Evolutionary conservation across 2,329 filamentous ascomycete species (phyloP), one percentile per base, ranked within the genome.

Genomic region (Epichloe scottii): DNA sequence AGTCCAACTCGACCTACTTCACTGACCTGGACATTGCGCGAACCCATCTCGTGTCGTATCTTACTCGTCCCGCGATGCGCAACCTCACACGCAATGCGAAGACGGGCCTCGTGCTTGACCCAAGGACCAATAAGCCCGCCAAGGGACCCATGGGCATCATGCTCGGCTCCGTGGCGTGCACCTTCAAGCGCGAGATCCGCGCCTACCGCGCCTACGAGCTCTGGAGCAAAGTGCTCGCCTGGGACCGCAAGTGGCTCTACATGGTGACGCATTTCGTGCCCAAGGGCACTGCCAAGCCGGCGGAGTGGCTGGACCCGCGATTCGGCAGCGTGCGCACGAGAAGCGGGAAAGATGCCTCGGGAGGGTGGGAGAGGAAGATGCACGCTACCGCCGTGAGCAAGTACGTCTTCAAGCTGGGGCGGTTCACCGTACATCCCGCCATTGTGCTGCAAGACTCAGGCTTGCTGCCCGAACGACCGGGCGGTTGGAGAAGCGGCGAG

Each of bases 1-100:
- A 90, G 65, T 83, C 82, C 55, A 88, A 89, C 71, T 81, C 79
- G 59, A 95, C 89, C 33, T 95, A 94, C 72, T 95, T 95, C 64
- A 74, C 82, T 57, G 89, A 95, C 67, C 81, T 94, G 57, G 89
- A 95, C 67, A 78, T 91, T 53, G 81, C 85, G 39, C 85, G 93
- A 51, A 86, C 86, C 0, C 87, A 94, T 56, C 79, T 93, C 8
- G 81, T 94, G 49, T 84, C 82, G 46, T 79, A 82, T 57, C 70
- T 90, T 2, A 71, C 84, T 49, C 77, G 75, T 19, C 74, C 77
- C 0, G 56, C 45, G n/a, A 49, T 58, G 47, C 52, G 50, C 49
- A 54, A 46, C 49, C 55, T 58, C 35, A 26, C 52, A 10, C 11
- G 49, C 47, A 58, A 58, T 50, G 23, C 4, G 30, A 33, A 41